phyloP scores from a whole-genome alignment of 495 filamentous ascomycete species.

The Podospora appendiculata region DNA sequence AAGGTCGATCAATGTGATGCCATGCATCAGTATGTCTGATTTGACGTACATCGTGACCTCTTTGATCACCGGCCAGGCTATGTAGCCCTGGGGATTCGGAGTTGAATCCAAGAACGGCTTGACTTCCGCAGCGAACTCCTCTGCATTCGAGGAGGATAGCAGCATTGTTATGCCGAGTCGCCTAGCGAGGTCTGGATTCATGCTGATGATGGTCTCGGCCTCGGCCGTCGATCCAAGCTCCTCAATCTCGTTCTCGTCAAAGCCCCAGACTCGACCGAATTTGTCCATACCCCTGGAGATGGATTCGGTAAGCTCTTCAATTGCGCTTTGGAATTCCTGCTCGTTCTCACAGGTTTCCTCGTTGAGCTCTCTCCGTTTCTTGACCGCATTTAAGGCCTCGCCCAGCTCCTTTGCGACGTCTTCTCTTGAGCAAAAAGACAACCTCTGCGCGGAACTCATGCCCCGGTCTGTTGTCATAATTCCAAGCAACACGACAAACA shows the following conservation, averaged over 20 bases:
- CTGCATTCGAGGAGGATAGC: conserved; percentile 3
- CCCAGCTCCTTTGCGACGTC: conserved; percentile 9
- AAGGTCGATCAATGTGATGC: conserved; percentile 16
- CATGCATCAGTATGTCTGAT: conserved; percentile 11
- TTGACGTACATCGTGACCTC: conserved; percentile 16
- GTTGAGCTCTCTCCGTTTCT: not conserved
- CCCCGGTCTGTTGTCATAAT: conserved; percentile 4
- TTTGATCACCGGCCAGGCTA: conserved; percentile 17
- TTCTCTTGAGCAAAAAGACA: conserved; percentile 7
- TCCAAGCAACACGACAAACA: conserved; percentile 11
- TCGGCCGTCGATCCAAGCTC: conserved; percentile 11
- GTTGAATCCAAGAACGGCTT: conserved; percentile 15
- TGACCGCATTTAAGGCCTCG: conserved; percentile 1
- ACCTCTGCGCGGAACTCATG: conserved; percentile 12
- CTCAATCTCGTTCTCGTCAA: conserved; percentile 14
- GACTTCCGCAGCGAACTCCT: conserved; percentile 3
- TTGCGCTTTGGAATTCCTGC: not conserved
- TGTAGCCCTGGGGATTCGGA: not conserved
- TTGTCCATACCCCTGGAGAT: not conserved
- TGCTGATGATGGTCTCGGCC: not conserved
- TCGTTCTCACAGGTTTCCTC: conserved; percentile 2
- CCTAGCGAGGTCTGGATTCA: conserved; percentile 1
- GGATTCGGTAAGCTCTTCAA: not conserved
- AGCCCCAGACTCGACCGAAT: conserved; percentile 3
- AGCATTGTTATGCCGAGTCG: conserved; percentile 1